These are phyloP conservation scores for Aspergillus pseudoterreus DNA, from an alignment of 2,329 filamentous ascomycete genomes.

Conservation along the genomic window DNA sequence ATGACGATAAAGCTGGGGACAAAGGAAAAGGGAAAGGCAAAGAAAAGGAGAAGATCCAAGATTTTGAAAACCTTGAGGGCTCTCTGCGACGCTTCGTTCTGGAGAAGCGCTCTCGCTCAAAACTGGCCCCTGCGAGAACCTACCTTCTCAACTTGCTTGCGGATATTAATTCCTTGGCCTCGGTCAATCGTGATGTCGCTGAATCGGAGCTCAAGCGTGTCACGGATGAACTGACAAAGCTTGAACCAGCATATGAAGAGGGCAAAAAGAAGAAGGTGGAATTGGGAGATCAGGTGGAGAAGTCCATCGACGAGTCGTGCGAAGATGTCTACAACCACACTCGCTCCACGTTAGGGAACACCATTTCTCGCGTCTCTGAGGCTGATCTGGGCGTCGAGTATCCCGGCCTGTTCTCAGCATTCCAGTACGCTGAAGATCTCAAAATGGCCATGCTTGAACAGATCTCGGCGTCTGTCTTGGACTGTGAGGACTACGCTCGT, in stretches of 20 bases:
- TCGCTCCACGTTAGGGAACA: slow-evolving; percentile 67
- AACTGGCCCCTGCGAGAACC: slow-evolving; percentile 90
- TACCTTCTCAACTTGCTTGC: slow-evolving; percentile 91
- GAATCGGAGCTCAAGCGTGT: slow-evolving; percentile 81
- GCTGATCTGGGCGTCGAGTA: slow-evolving; percentile 79
- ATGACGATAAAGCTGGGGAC: slow-evolving; percentile 53
- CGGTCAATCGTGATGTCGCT: slow-evolving; percentile 83
- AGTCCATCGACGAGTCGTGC: slow-evolving; percentile 78
- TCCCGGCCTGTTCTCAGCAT: slow-evolving; percentile 77
- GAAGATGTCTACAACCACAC: slow-evolving; percentile 83
- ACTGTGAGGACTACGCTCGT: slow-evolving; percentile 84
- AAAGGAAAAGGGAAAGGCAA: slow-evolving; percentile 69
- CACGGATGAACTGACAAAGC: slow-evolving; percentile 69
- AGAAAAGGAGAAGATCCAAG: slow-evolving; percentile 82
- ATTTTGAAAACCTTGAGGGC: slow-evolving; percentile 86
- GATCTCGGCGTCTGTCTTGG: slow-evolving; percentile 72
- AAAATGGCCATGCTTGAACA: slow-evolving; percentile 88
- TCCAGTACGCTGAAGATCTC: slow-evolving; percentile 89
- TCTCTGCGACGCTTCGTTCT: slow-evolving; percentile 89
- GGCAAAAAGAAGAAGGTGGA: slow-evolving; percentile 76
- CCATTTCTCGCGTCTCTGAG: slow-evolving; percentile 73
- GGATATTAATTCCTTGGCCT: slow-evolving; percentile 77
- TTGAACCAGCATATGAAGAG: slow-evolving; percentile 81
- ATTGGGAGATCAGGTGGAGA: slow-evolving; percentile 76
- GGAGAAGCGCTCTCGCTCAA: slow-evolving; percentile 91